Evolutionary conservation across 805 yeast genomes (phyloP).

Genomic region (Jamesozyma piceae): DNA sequence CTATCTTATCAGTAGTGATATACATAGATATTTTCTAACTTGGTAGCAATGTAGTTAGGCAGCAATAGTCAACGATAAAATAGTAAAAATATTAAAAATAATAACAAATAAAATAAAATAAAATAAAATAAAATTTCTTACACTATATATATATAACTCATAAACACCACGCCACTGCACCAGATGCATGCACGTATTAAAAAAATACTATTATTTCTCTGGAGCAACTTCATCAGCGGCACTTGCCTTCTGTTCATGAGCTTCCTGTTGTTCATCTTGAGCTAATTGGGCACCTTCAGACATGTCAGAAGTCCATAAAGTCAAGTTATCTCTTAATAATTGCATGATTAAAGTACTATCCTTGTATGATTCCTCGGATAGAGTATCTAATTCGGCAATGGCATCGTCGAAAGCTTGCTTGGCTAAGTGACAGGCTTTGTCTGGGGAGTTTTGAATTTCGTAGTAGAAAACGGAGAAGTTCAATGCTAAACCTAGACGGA

Average conservation of each 20-base stretch:
- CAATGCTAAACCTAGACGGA: slow-evolving; percentile 90
- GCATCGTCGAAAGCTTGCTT: slow-evolving; percentile 98
- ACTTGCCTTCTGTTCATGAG: slow-evolving; percentile 2
- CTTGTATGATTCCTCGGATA: slow-evolving; percentile 93
- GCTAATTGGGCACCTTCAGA: slow-evolving; percentile 64
- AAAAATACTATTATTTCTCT: neutral
- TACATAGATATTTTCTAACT: no score
- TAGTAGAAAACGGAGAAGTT: slow-evolving; percentile 95
- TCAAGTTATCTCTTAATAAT: slow-evolving; percentile 91
- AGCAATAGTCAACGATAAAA: no score
- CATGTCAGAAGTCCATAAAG: slow-evolving; percentile 91
- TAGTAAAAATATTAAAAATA: neutral
- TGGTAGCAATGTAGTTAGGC: no score
- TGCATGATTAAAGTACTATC: slow-evolving; percentile 97
- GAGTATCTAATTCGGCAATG: slow-evolving; percentile 91
- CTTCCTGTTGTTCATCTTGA: slow-evolving; percentile 23
- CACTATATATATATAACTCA: neutral
- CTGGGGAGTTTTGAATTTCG: slow-evolving; percentile 94
- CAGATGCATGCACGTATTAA: neutral
- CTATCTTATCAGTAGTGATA: no score
- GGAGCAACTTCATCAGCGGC: slow-evolving; percentile 2
- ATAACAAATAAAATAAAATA: neutral
- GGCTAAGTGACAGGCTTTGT: slow-evolving; percentile 95
- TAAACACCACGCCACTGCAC: neutral
- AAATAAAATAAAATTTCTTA: neutral